Percentiles rank a stretch among this genome's conserved stretches.
Evolutionary conservation across 2,329 filamentous ascomycete genomes (phyloP).

Genomic region (Colletotrichum musicola): DNA sequence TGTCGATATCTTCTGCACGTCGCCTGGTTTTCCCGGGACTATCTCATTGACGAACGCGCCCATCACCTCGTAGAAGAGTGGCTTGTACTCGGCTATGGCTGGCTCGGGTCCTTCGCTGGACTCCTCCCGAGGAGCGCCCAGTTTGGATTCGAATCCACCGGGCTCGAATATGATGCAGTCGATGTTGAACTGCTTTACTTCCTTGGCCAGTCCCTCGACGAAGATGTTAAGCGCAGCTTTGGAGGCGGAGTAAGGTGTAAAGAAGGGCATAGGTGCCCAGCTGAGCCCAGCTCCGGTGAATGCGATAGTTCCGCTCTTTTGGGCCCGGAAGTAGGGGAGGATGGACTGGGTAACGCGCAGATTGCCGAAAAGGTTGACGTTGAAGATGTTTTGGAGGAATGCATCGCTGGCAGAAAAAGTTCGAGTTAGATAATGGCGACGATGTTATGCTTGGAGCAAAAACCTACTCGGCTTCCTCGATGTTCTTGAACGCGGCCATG

Average conservation of each 20-base stretch:
- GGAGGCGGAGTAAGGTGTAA: conserved; percentile 47
- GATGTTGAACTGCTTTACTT: conserved; percentile 3
- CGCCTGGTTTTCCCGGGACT: conserved; percentile 45
- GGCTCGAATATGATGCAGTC: conserved; percentile 18
- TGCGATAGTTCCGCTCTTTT: conserved; percentile 42
- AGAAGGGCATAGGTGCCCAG: conserved; percentile 36
- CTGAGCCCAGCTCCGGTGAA: conserved; percentile 45
- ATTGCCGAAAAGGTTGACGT: conserved; percentile 44
- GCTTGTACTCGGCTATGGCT: conserved; percentile 40
- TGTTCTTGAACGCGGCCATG: conserved; percentile 40
- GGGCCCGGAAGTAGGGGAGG: conserved; percentile 45
- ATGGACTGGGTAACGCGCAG: conserved; percentile 44
- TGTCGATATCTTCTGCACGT: conserved; percentile 41
- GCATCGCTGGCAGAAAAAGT: conserved; percentile 43
- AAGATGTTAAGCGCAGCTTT: conserved; percentile 45
- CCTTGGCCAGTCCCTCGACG: conserved; percentile 27
- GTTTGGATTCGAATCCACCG: conserved; percentile 22
- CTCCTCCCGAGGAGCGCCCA: conserved; percentile 42
- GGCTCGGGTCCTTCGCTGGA: conserved; percentile 36
- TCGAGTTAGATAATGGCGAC: background rate
- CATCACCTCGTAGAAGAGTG: conserved; percentile 41
- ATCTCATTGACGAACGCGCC: conserved; percentile 42
- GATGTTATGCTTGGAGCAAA: background rate
- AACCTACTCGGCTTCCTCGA: conserved; percentile 50
- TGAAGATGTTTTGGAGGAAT: conserved; percentile 45